A percentile compares a stretch with the other conserved stretches of the same genome.
Conservation (phyloP, 2,329 filamentous ascomycete genomes). For the Karstenula rhodostoma region DNA sequence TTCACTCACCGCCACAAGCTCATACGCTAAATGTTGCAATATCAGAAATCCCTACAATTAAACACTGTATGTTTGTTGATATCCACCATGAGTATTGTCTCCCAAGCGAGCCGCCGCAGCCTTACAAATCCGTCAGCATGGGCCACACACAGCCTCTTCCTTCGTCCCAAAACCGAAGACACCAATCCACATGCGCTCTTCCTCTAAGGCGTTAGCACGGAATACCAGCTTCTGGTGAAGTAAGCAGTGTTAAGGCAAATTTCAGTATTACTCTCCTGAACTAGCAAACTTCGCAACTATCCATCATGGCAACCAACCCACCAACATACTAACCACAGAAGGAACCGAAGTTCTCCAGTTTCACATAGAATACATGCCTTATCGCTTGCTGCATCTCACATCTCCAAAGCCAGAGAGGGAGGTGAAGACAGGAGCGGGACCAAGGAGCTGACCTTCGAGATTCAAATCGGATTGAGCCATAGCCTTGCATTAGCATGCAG, state of each 20-base stretch:
- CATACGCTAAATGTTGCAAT: neutral
- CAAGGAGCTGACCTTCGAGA: no score
- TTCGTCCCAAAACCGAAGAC: no score
- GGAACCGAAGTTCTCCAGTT: neutral
- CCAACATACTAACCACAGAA: neutral
- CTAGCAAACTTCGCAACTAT: neutral
- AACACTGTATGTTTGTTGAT: no score
- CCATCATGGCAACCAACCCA: neutral
- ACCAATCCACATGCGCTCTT: no score
- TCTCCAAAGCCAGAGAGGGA: no score
- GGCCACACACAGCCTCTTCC: neutral
- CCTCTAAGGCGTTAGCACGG: no score
- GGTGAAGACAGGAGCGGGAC: no score
- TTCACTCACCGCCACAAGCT: neutral
- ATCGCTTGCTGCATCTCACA: no score
- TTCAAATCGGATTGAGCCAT: no score
- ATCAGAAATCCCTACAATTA: neutral
- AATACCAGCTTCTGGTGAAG: neutral
- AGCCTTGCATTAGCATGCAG: no score
- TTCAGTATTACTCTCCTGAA: neutral
- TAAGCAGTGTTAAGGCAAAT: neutral
- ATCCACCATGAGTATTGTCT: neutral
- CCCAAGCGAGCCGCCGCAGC: no score
- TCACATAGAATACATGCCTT: neutral
- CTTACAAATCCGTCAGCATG: neutral